Evolutionary conservation across 2,329 filamentous ascomycete genomes (phyloP), one percentile per base, ranked within the genome.

Genomic region (Aschersonia sp.): DNA sequence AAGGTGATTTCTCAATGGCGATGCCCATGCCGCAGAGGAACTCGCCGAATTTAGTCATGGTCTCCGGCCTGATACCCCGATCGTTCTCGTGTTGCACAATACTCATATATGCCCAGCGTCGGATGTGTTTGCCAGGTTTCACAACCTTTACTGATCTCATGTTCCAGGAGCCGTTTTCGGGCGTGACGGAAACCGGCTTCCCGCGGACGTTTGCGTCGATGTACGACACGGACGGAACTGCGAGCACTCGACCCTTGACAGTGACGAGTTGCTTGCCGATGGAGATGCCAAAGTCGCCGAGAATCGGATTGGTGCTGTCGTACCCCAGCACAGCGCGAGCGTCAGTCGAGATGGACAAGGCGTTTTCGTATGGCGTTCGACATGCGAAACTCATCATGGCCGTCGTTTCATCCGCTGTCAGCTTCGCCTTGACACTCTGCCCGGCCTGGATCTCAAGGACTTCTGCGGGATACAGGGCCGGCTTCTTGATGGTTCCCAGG

Each of bases 371-470:
- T 0, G 86, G 85, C 0, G 66, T 66, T 4, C 83, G 75, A 48
- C 83, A 85, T 1, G 87, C 83, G 58, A 87, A 86, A 0, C 65
- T 65, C 43, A 90, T 78, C 85, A 92, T 89, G 1, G 66, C 57
- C 0, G 73, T 69, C 0, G 83, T 85, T 57, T 90, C 83, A 0
- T 69, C 61, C 0, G 72, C 67, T 1, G 60, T 71, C 12, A 89
- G 68, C 55, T 80, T 79, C 4, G 73, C 65, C 40, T 74, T 76
- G 29, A 79, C 70, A 0, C 74, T 62, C 57, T 92, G 85, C 0
- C 83, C 84, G 1, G 75, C 70, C 7, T 78, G 58, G 3, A 92
- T 72, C 4, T 67, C 61, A 52, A 84, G 80, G 5, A 80, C 66
- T 58, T 89, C 83, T 0, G 77, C 74, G 0, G 85, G 83, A 39